Percentiles rank a stretch among this genome's conserved stretches.
Conservation (phyloP, 1,139 yeast genomes). For the Candida sojae region DNA sequence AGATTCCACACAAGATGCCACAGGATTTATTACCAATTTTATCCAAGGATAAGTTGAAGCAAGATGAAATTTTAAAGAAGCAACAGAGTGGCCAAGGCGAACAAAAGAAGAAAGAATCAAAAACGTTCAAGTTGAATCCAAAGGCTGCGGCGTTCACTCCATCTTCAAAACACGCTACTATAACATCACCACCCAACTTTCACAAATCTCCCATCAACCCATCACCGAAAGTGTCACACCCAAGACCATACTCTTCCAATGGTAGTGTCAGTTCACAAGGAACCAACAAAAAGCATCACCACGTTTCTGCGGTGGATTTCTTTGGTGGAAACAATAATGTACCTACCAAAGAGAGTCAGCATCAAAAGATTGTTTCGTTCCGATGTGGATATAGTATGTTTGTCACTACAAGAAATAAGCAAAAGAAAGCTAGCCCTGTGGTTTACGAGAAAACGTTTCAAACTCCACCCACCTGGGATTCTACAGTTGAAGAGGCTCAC, state of each 20-base stretch:
- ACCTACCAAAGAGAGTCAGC: slow-evolving; percentile 47
- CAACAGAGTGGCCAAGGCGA: slow-evolving; percentile 22
- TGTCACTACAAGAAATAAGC: slow-evolving; percentile 36
- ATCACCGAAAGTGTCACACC: slow-evolving; percentile 34
- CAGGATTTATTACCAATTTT: slow-evolving; percentile 74
- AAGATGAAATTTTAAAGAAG: slow-evolving; percentile 56
- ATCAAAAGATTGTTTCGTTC: slow-evolving; percentile 37
- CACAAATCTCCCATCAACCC: slow-evolving; percentile 30
- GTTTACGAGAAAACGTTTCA: slow-evolving; percentile 61
- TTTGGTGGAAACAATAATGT: slow-evolving; percentile 51
- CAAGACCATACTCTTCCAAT: slow-evolving; percentile 31
- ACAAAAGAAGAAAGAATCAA: slow-evolving; percentile 45
- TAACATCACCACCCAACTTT: slow-evolving; percentile 30
- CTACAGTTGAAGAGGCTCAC: slow-evolving; percentile 57
- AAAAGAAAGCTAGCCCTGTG: slow-evolving; percentile 25
- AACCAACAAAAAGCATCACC: slow-evolving; percentile 38
- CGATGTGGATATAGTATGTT: slow-evolving; percentile 61
- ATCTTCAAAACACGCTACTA: slow-evolving; percentile 27
- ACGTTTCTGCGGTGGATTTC: slow-evolving; percentile 45
- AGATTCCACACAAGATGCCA: slow-evolving; percentile 75
- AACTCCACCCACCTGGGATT: slow-evolving; percentile 82
- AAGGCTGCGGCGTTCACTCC: slow-evolving; percentile 75
- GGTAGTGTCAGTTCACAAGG: slow-evolving; percentile 20
- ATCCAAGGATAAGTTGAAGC: slow-evolving; percentile 66
- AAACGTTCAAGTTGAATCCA: slow-evolving; percentile 69